Evolutionary conservation across 768 basidiomycete genomes (phyloP), one percentile per base, ranked within the genome.

Genomic region (Coprinopsis marcescibilis): DNA sequence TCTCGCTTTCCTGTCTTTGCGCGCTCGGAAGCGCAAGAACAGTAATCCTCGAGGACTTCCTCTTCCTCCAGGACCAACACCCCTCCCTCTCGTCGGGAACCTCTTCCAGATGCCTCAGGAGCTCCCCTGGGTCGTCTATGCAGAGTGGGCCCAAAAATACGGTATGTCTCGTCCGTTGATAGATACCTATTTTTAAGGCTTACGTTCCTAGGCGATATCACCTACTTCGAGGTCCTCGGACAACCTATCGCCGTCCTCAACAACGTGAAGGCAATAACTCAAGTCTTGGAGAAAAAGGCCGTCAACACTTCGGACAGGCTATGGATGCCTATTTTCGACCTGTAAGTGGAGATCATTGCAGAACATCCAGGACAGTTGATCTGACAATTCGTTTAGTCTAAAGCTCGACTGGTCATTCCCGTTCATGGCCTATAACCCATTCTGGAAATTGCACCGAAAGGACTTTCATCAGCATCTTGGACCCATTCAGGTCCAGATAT

Each of bases 111-210:
- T 56, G 17, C 54, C 58, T 1, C 43, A 38, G 15, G 52, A 51
- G 12, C 53, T 55, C 27, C 49, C 54, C 14, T 61, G 58, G 58
- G 23, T 55, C 8, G 49, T 46, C 3, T 61, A 52, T 36, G 46
- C 54, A 20, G 23, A 50, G 21, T 59, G 54, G 60, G 48, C 45
- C n/a, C 56, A 54, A 46, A 46, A 40, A 40, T 55, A 59, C 50
- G 52, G 60, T 59, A 26, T 11, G 57, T 41, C 7, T 32, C 23
- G 4, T 15, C 23, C 19, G 15, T 26, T 8, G 33, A 35, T n/a
- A 12, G 13, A 14, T 30, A 7, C 23, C 36, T 6, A 46, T 17
- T 14, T 3, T 6, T 30, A 26, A n/a, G 7, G n/a, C 15, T 38
- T 33, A n/a, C n/a, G n/a, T n/a, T n/a, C n/a, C n/a, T 7, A 50